Conservation (phyloP, 352 stramenopile species). For the Globisporangium barbulae region DNA sequence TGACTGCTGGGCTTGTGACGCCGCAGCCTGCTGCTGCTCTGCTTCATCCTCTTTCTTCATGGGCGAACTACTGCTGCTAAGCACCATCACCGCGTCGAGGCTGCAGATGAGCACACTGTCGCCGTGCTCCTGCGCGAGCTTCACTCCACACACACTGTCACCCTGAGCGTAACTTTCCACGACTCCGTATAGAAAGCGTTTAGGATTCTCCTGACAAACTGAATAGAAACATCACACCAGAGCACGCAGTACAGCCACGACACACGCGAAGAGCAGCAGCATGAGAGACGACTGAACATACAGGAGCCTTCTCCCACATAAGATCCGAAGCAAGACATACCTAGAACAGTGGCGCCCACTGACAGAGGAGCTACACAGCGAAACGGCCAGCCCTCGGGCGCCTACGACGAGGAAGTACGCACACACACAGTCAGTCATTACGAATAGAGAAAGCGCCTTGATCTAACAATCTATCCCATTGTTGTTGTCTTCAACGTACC, state of each 20-base stretch:
- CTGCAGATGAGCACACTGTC: conserved; percentile 30
- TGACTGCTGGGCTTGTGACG: conserved; percentile 6
- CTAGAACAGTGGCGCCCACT: conserved; percentile 26
- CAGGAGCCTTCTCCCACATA: background rate
- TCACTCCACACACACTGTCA: conserved; percentile 34
- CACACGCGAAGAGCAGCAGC: conserved; percentile 4
- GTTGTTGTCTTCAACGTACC: conserved; percentile 1
- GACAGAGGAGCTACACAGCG: conserved; percentile 16
- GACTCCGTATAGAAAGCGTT: conserved; percentile 33
- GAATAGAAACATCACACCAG: background rate
- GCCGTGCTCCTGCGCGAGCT: conserved; percentile 22
- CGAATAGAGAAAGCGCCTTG: background rate
- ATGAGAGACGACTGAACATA: background rate
- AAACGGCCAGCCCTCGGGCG: conserved; percentile 15
- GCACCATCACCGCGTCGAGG: conserved; percentile 57
- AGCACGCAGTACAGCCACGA: background rate
- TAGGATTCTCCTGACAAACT: conserved; percentile 40
- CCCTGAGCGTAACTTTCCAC: conserved; percentile 26
- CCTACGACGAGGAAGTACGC: background rate
- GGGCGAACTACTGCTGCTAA: conserved; percentile 22
- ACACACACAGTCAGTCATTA: background rate
- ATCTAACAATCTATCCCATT: background rate
- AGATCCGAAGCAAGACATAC: conserved; percentile 20
- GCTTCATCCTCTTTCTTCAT: conserved; percentile 18
- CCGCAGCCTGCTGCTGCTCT: conserved; percentile 12